Percentiles rank a stretch among this genome's conserved stretches.
Evolutionary conservation across 805 yeast genomes (phyloP).

Genomic region (Hermanozyma aechmeae): DNA sequence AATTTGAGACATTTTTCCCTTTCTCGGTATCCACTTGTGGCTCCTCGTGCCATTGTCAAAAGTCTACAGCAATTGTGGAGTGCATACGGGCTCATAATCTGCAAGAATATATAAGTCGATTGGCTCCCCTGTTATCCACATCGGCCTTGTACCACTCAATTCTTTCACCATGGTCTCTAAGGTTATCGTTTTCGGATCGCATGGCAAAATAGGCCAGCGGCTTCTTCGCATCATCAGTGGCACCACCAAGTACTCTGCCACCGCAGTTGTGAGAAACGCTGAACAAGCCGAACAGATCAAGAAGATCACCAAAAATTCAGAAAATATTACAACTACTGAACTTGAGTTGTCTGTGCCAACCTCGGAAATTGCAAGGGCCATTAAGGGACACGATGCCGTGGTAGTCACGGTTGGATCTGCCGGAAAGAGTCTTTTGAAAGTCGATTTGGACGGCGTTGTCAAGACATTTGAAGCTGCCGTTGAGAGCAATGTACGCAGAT

Average conservation of each 20-base stretch:
- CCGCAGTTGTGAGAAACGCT: slow-evolving; percentile 36
- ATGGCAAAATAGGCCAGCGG: slow-evolving; percentile 49
- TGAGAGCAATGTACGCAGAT: slow-evolving; percentile 32
- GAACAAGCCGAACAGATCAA: slow-evolving; percentile 36
- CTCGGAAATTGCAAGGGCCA: slow-evolving; percentile 23
- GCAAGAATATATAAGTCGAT: too few relatives aligned
- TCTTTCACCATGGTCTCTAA: too few relatives aligned
- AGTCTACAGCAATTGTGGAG: too few relatives aligned
- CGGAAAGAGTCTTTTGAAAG: slow-evolving; percentile 42
- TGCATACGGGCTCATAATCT: too few relatives aligned
- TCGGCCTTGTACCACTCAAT: too few relatives aligned
- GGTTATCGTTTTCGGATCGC: slow-evolving; percentile 43
- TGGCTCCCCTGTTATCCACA: too few relatives aligned
- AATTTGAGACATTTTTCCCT: too few relatives aligned
- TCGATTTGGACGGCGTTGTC: slow-evolving; percentile 57
- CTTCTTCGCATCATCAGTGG: slow-evolving; percentile 21
- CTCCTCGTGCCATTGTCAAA: too few relatives aligned
- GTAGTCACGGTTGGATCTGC: slow-evolving; percentile 58
- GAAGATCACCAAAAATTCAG: slow-evolving; percentile 21
- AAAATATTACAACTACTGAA: slow-evolving; percentile 19
- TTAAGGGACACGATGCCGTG: slow-evolving; percentile 45
- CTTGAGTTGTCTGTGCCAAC: slow-evolving; percentile 30
- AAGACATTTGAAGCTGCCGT: slow-evolving; percentile 48
- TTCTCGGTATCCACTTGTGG: too few relatives aligned
- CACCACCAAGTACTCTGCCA: slow-evolving; percentile 14